Percentiles rank a stretch among this genome's conserved stretches.
phyloP scores from a whole-genome alignment of 305 asterid genomes.

The Fraxinus sp. region DNA sequence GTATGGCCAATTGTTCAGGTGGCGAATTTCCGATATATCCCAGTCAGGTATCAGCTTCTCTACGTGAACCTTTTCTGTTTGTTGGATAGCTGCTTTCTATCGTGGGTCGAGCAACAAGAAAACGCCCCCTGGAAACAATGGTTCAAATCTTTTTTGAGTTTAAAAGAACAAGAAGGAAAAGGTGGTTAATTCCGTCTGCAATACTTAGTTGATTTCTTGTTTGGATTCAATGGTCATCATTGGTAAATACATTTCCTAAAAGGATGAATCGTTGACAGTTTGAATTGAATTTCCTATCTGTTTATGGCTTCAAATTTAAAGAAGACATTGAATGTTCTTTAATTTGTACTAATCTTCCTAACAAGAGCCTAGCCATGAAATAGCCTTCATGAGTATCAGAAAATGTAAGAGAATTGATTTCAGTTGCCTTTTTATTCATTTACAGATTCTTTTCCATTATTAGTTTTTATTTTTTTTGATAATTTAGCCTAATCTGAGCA shows the following conservation, averaged over 20 bases:
- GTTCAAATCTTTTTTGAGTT: conserved; percentile 44
- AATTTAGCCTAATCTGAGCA: neutral
- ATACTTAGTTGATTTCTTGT: neutral
- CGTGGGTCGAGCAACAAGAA: conserved; percentile 84
- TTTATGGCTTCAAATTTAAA: neutral
- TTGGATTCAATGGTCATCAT: neutral
- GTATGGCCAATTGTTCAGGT: conserved; percentile 84
- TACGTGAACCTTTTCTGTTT: conserved; percentile 87
- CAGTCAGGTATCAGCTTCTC: conserved; percentile 77
- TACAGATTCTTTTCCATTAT: neutral
- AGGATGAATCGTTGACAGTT: neutral
- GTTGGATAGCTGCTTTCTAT: conserved; percentile 84
- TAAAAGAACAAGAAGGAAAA: conserved; percentile 51
- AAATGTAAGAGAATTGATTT: neutral
- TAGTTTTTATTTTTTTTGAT: neutral
- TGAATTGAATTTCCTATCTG: neutral
- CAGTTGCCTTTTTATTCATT: neutral
- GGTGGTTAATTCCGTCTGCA: conserved; percentile 31
- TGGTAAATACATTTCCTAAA: neutral
- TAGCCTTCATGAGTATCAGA: neutral
- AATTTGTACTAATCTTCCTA: neutral
- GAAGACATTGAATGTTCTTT: neutral
- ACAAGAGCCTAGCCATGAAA: neutral
- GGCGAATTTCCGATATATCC: conserved; percentile 74
- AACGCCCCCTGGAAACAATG: conserved; percentile 82